Evolutionary conservation across 2,329 filamentous ascomycete species (phyloP), one percentile per base, ranked within the genome.

Genomic region (Cytospora schulzeri): DNA sequence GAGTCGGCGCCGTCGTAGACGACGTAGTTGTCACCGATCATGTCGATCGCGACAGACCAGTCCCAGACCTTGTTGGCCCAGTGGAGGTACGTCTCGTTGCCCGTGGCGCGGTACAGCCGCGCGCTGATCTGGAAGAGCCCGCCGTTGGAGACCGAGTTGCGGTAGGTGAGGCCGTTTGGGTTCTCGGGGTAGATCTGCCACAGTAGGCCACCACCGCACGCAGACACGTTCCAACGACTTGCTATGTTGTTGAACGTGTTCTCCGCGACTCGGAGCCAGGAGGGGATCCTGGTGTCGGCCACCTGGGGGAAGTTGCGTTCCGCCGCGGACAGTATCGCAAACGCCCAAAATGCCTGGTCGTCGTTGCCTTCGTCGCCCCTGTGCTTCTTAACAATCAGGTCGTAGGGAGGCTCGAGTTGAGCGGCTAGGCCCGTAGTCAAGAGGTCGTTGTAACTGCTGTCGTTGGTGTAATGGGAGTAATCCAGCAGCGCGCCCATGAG

Each of bases 121-220:
- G 92, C 91, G 4, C 89, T 88, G 15, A 96, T 82, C 71, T 93
- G 89, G 76, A 96, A 93, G 73, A 95, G 87, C n/a, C 88, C 88
- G 51, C 91, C 91, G 74, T 95, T 95, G 67, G 88, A 88, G 70
- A 93, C 86, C 19, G 88, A 84, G 78, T 94, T 94, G 77, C 93
- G 95, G 83, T 96, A 95, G 71, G 87, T 83, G 74, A 93, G 88
- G 17, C 92, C 92, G 67, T 87, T 87, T 55, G 80, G 79, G 73
- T 96, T 94, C 70, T 84, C 85, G 1, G 83, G 78, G 74, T 89
- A 93, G 69, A 96, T 92, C 78, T 96, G 92, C 91, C 91, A 94
- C 63, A 86, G 82, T 55, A 95, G 78, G 5, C 92, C 92, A 66
- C 92, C 92, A 29, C 81, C 82, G 71, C 92, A 96, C 48, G 79